phyloP scores from a whole-genome alignment of 306 rosid species.

The Castanopsis chinensis region DNA sequence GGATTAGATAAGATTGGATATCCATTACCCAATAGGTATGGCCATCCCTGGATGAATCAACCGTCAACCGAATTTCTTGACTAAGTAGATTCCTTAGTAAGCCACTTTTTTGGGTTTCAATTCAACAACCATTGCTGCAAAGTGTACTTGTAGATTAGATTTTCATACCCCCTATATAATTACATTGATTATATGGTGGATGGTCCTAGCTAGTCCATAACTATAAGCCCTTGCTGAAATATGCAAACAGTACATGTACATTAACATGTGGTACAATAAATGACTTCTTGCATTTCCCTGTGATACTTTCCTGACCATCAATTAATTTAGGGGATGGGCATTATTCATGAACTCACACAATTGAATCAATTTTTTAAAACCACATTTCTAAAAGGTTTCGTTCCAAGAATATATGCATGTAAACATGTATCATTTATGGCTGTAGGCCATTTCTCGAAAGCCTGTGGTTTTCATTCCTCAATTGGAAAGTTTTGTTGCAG shows the following conservation, averaged over 20 bases:
- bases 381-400: not conserved
- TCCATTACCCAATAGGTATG: too few species aligned
- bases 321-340: not conserved
- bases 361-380: not conserved
- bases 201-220: constrained; percentile 2
- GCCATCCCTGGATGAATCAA: not conserved
- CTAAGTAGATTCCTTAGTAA: not conserved
- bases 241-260: not conserved
- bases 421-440: not conserved
- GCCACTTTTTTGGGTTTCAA: not conserved
- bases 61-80: not conserved
- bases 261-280: not conserved
- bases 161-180: not conserved
- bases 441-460: too few species aligned
- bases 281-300: not conserved
- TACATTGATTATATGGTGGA: not conserved
- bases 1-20: too few species aligned
- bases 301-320: constrained; percentile 9
- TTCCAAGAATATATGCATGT: not conserved
- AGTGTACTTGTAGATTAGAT: not conserved
- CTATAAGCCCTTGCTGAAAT: not conserved
- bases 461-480: not conserved
- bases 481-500: not conserved
- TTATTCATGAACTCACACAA: not conserved
- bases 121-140: not conserved